Conservation (phyloP, 1,139 yeast genomes). For the Pichia sp. region DNA sequence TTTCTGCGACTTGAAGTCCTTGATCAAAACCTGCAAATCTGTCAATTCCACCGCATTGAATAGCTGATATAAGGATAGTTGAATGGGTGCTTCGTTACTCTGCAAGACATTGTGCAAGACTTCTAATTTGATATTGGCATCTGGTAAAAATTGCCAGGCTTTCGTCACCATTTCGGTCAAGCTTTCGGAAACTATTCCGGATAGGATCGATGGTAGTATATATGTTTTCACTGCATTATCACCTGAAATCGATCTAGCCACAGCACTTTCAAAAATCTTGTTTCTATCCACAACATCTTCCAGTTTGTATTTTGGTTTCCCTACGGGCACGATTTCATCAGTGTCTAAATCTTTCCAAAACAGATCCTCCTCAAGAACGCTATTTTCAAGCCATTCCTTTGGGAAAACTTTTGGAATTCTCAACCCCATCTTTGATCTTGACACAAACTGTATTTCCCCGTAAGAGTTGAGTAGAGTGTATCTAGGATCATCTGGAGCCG, state of each 20-base stretch:
- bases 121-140: constrained; percentile 42
- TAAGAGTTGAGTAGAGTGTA: constrained; percentile 53
- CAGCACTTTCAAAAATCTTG: constrained; percentile 28
- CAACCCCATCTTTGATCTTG: constrained; percentile 42
- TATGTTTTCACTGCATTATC: constrained; percentile 25
- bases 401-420: constrained; percentile 57
- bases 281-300: constrained; percentile 30
- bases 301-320: constrained; percentile 31
- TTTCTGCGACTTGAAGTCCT: constrained; percentile 22
- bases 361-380: constrained; percentile 31
- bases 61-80: constrained; percentile 48
- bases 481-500: constrained; percentile 39
- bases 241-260: constrained; percentile 22
- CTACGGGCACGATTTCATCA: constrained; percentile 24
- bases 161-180: constrained; percentile 25
- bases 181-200: constrained; percentile 28
- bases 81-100: constrained; percentile 45
- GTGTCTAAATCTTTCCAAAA: constrained; percentile 22
- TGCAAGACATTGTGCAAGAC: constrained; percentile 52
- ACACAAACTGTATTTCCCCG: constrained; percentile 52
- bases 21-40: constrained; percentile 27
- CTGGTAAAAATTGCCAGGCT: constrained; percentile 32
- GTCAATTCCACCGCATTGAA: constrained; percentile 35
- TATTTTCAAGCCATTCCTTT: constrained; percentile 30
- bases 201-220: constrained; percentile 30